A percentile compares a stretch with the other conserved stretches of the same genome.
phyloP scores from a whole-genome alignment of 2,329 filamentous ascomycete species.

The Pyrenophora seminiperda region DNA sequence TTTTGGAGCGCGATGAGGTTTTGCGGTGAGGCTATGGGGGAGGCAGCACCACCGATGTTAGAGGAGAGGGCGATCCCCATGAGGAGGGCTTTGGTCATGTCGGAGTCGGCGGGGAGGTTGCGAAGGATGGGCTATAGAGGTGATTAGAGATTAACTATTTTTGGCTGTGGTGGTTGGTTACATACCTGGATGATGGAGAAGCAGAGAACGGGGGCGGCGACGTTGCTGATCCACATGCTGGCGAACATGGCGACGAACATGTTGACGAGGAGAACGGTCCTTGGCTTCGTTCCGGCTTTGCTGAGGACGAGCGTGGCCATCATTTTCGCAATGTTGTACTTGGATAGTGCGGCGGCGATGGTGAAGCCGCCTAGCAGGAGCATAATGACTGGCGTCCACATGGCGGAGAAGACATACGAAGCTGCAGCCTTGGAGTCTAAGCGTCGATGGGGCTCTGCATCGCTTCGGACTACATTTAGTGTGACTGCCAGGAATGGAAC shows the following conservation, averaged over 20 bases:
- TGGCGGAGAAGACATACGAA: constrained; percentile 83
- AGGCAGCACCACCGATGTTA: constrained; percentile 95
- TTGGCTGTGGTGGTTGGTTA: fast-evolving
- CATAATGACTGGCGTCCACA: constrained; percentile 99
- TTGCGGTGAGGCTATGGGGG: constrained; percentile 94
- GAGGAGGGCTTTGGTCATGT: constrained; percentile 93
- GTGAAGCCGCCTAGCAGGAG: constrained; percentile 94
- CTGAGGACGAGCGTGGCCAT: constrained; percentile 95
- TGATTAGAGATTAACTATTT: constrained; percentile 13
- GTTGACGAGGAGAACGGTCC: constrained; percentile 89
- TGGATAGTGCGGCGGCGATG: constrained; percentile 90
- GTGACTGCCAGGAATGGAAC: constrained; percentile 93
- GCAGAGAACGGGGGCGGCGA: constrained; percentile 93
- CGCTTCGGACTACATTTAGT: constrained; percentile 79
- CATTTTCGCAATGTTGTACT: constrained; percentile 96
- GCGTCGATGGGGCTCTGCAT: constrained; percentile 70
- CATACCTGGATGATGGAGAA: constrained; percentile 93
- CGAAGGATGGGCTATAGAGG: constrained; percentile 79
- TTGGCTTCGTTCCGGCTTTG: constrained; percentile 90
- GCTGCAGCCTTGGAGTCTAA: constrained; percentile 82
- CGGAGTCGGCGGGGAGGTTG: constrained; percentile 85
- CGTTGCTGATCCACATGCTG: constrained; percentile 99
- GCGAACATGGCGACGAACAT: constrained; percentile 99
- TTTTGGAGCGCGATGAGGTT: constrained; percentile 96
- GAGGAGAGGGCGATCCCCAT: constrained; percentile 93